These are phyloP conservation scores for Pseudopediastrum boryanum DNA, from an alignment of 139 green algal species.

Conservation along the genomic window DNA sequence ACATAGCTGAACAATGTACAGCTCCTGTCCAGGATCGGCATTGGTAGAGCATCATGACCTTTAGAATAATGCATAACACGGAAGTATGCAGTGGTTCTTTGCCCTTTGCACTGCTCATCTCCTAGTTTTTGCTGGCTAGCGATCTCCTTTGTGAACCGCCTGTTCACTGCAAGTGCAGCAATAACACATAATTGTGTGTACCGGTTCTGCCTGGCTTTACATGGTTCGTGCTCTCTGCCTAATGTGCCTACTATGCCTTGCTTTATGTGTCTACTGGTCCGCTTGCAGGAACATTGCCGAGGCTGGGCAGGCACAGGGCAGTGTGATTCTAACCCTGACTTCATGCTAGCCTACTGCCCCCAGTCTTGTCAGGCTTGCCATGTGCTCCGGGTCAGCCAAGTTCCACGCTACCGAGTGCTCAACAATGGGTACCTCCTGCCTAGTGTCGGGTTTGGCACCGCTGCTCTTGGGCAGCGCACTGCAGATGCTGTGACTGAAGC, in stretches of 20 bases:
- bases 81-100: too few species aligned
- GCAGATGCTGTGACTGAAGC: constrained; percentile 59
- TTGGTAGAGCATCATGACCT: too few species aligned
- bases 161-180: neutral
- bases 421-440: constrained; percentile 67
- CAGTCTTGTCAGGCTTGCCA: constrained; percentile 42
- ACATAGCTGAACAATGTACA: too few species aligned
- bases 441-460: constrained; percentile 81
- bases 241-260: too few species aligned
- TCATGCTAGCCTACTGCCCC: constrained; percentile 55
- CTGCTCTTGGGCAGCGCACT: constrained; percentile 67
- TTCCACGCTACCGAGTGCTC: constrained; percentile 6
- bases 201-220: neutral
- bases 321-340: constrained; percentile 51
- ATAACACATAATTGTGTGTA: neutral
- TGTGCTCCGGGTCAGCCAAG: neutral
- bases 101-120: neutral
- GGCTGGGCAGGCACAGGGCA: constrained; percentile 42
- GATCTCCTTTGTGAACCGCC: neutral
- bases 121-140: too few species aligned
- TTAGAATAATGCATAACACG: too few species aligned
- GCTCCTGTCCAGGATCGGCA: too few species aligned
- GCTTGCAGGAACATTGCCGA: constrained; percentile 38
- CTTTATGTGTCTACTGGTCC: neutral
- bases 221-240: too few species aligned